Base-by-base conservation (phyloP, 1,139 yeast genomes). In the Blastobotrys capitulatus region DNA sequence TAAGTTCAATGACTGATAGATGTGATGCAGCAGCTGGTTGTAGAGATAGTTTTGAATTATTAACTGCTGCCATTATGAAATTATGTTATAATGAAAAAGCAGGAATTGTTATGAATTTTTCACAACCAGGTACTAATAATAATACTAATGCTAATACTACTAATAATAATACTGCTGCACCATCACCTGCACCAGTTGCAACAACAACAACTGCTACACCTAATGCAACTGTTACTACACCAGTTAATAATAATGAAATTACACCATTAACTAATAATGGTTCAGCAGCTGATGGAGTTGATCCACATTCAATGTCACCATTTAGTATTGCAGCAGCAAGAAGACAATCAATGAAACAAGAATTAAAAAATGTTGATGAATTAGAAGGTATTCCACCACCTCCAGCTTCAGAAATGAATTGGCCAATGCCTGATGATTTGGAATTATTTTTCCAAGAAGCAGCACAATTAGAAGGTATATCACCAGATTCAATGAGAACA, bases 1-100 rank as follows among this genome's bases (percentile, higher is more conserved):
- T 88, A 52, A 73, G 75, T 22, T 78, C 84, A 16, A 69, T 88
- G 59, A 70, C 76, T 20, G 88, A 82, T 49, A 74, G 81, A 44
- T 86, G 95, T 66, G 90, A 84, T 54, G 92, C 95, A 0, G 95
- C 96, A 0, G 67, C 68, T 8, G 78, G 78, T 46, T 86, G 95
- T 61, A 74, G 78, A 46, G 86, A 83, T 52, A 82, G 86, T 26
- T 83, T 85, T 62, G 85, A 83, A 57, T 78, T 84, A 38, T 66
- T 88, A 48, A 75, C 87, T 0, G 82, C 84, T 25, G 95, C 88
- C 0, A 83, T 86, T 19, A 72, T 83, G 19, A 80, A 80, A 59
- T 66, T 87, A 45, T 78, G 79, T 53, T 83, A 81, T 58, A 76
- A 59, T 35, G 62, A 59, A 46, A 54, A 55, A 44, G 54, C 52